phyloP scores from a whole-genome alignment of 2,329 filamentous ascomycete genomes.

The Colletotrichum sp. region DNA sequence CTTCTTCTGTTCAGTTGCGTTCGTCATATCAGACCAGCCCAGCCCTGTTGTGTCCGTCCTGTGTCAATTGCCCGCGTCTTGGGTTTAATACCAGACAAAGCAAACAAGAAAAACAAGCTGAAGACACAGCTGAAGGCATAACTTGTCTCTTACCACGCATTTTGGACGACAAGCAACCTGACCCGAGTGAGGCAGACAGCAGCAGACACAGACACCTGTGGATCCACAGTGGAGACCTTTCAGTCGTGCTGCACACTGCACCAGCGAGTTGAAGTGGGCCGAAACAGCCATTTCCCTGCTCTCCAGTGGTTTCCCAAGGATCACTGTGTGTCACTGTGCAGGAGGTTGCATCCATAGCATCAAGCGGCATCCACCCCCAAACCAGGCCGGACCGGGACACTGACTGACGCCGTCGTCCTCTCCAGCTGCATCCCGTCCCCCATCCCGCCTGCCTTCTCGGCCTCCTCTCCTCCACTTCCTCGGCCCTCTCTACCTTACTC shows the following conservation, averaged over 20 bases:
- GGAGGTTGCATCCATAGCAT: slow-evolving; percentile 13
- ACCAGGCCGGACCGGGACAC: slow-evolving; percentile 9
- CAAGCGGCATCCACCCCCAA: slow-evolving; percentile 14
- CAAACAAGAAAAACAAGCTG: not conserved
- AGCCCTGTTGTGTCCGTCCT: not conserved
- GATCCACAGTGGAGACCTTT: not conserved
- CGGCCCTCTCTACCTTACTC: not conserved
- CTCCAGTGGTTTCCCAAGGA: slow-evolving; percentile 6
- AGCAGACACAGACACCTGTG: not conserved
- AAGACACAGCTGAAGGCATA: not conserved
- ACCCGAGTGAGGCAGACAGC: not conserved
- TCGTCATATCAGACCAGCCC: not conserved
- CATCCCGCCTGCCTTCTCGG: not conserved
- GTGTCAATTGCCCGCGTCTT: not conserved
- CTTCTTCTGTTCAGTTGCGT: not conserved
- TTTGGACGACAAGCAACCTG: not conserved
- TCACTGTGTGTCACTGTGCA: slow-evolving; percentile 21
- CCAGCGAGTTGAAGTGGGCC: slow-evolving; percentile 3
- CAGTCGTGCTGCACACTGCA: not conserved
- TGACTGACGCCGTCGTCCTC: not conserved
- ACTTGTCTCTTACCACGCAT: not conserved
- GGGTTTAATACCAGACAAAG: not conserved
- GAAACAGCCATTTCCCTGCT: slow-evolving; percentile 15
- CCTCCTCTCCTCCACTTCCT: not conserved
- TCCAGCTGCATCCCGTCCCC: not conserved